phyloP scores from a whole-genome alignment of 768 basidiomycete species.

The Dendrothele bispora region DNA sequence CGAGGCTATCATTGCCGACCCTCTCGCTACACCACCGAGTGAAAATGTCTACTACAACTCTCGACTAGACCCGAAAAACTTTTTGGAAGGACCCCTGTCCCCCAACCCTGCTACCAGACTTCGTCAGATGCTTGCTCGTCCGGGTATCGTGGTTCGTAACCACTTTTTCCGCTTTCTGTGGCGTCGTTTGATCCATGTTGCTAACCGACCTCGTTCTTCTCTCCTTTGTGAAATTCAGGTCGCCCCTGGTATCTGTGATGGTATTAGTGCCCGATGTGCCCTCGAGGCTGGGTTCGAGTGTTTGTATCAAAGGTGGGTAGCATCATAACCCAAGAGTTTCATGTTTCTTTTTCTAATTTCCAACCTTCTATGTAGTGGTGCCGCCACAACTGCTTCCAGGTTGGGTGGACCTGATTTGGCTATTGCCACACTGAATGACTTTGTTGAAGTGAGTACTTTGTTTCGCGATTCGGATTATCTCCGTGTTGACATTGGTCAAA shows the following conservation, averaged over 20 bases:
- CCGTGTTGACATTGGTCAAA: slow-evolving; percentile 13
- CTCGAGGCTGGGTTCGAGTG: slow-evolving; percentile 79
- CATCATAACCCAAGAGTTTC: background rate
- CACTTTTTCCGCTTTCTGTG: background rate
- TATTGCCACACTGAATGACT: slow-evolving; percentile 77
- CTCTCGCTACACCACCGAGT: slow-evolving; percentile 2
- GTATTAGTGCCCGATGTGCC: slow-evolving; percentile 78
- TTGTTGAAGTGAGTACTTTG: slow-evolving; percentile 51
- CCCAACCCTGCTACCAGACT: slow-evolving; percentile 69
- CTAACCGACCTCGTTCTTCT: too few relatives aligned
- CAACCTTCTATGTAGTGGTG: slow-evolving; percentile 44
- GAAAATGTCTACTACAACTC: slow-evolving; percentile 65
- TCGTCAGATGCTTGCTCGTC: slow-evolving; percentile 66
- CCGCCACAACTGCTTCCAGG: slow-evolving; percentile 78
- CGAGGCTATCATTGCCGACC: background rate
- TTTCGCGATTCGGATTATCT: background rate
- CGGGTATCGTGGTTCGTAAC: slow-evolving; percentile 71
- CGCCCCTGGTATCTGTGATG: slow-evolving; percentile 79
- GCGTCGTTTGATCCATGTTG: too few relatives aligned
- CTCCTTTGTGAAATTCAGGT: too few relatives aligned
- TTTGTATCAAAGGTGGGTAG: slow-evolving; percentile 66
- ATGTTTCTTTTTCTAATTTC: background rate
- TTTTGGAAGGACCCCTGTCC: slow-evolving; percentile 67
- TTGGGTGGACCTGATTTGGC: slow-evolving; percentile 79
- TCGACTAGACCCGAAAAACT: slow-evolving; percentile 69